A percentile compares a stretch with the other conserved stretches of the same genome.
Evolutionary conservation across 108 stramenopile genomes (phyloP).

Genomic region (Ochromonas danica): DNA sequence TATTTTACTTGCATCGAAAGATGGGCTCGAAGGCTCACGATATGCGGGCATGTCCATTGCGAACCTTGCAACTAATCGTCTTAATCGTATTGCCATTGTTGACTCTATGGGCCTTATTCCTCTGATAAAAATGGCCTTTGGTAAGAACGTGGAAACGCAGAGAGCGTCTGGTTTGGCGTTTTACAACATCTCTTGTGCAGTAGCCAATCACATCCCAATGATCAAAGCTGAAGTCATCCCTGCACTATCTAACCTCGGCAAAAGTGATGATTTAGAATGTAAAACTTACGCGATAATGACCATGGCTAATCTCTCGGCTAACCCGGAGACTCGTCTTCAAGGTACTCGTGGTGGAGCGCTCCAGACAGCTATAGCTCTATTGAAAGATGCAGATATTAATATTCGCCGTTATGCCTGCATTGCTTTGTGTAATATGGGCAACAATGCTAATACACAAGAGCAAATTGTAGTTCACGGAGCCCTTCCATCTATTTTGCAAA

Average conservation of each 20-base stretch:
- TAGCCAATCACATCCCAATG: slow-evolving; percentile 53
- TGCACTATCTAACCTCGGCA: slow-evolving; percentile 56
- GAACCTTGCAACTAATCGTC: slow-evolving; percentile 65
- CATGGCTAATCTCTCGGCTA: slow-evolving; percentile 66
- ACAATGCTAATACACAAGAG: slow-evolving; percentile 59
- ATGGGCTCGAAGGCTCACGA: slow-evolving; percentile 42
- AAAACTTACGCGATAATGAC: slow-evolving; percentile 69
- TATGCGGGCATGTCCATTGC: slow-evolving; percentile 68
- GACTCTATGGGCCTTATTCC: slow-evolving; percentile 52
- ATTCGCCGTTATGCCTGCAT: slow-evolving; percentile 63
- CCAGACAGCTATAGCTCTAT: slow-evolving; percentile 63
- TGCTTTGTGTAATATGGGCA: slow-evolving; percentile 72
- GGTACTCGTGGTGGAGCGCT: slow-evolving; percentile 66
- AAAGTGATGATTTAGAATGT: slow-evolving; percentile 62
- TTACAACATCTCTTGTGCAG: slow-evolving; percentile 61
- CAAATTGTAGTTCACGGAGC: slow-evolving; percentile 73
- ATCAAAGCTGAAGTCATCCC: slow-evolving; percentile 51
- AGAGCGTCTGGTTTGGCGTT: slow-evolving; percentile 59
- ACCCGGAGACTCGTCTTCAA: slow-evolving; percentile 60
- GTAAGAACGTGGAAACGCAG: slow-evolving; percentile 51
- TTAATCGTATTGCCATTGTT: slow-evolving; percentile 57
- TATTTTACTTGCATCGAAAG: slow-evolving; percentile 51
- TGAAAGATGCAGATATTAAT: slow-evolving; percentile 62
- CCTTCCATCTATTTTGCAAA: slow-evolving; percentile 40
- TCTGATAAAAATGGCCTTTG: slow-evolving; percentile 53